These are phyloP conservation scores for Candolleomyces efflorescens DNA, from an alignment of 768 basidiomycete genomes.

Conservation along the genomic window DNA sequence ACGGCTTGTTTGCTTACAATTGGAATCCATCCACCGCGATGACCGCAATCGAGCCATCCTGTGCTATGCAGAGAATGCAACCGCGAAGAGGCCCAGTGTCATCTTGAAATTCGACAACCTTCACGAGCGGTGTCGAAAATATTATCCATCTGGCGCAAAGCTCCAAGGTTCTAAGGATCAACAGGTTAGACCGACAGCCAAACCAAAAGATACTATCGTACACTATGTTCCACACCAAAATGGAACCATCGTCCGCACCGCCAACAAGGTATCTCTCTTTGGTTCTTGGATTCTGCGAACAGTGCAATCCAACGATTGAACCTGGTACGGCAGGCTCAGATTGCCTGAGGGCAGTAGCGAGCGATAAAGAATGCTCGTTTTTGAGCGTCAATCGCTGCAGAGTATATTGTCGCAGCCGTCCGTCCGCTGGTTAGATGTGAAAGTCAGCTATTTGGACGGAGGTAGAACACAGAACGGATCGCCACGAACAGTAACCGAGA, in stretches of 20 bases:
- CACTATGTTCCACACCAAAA: conserved; percentile 70
- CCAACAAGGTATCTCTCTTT: conserved; percentile 64
- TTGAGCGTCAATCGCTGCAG: conserved; percentile 34
- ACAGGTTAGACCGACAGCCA: not conserved
- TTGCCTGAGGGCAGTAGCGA: conserved; percentile 25
- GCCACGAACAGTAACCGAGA: conserved; percentile 56
- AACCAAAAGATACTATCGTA: conserved; percentile 27
- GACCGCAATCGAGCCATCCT: conserved; percentile 82
- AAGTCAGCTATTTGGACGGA: conserved; percentile 1
- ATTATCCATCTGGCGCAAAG: conserved; percentile 68
- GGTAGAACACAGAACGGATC: not conserved
- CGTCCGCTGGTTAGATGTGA: conserved; percentile 40
- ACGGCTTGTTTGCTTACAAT: conserved; percentile 48
- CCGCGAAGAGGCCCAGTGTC: conserved; percentile 55
- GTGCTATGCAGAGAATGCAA: conserved; percentile 66
- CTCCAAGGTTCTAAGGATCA: conserved; percentile 48
- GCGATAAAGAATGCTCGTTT: conserved; percentile 14
- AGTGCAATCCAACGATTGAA: conserved; percentile 45
- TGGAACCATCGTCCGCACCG: conserved; percentile 74
- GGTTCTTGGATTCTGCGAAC: conserved; percentile 53
- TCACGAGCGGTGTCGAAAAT: conserved; percentile 61
- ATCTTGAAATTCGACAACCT: conserved; percentile 55
- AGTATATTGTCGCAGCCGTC: conserved; percentile 43
- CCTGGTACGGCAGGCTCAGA: conserved; percentile 49
- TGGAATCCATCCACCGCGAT: conserved; percentile 71